Conservation (phyloP, 2,329 filamentous ascomycete genomes). For the Sarocladiaceae sp. region DNA sequence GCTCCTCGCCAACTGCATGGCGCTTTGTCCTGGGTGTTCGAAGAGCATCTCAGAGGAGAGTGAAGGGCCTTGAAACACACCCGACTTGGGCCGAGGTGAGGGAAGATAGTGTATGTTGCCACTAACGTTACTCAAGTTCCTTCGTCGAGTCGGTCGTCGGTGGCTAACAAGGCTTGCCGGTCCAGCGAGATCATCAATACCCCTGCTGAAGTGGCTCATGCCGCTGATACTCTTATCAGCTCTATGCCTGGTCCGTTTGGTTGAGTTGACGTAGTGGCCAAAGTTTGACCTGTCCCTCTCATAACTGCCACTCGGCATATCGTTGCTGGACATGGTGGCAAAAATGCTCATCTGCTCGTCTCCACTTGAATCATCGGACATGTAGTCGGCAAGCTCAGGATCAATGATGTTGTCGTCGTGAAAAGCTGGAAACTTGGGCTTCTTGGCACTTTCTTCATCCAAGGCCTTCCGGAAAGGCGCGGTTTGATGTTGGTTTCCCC, state of each 20-base stretch:
- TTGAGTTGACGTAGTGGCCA: constrained; percentile 65
- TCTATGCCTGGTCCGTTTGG: constrained; percentile 71
- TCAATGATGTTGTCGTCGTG: constrained; percentile 99
- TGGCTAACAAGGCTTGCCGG: constrained; percentile 55
- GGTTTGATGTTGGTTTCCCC: constrained; percentile 67
- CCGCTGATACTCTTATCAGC: constrained; percentile 74
- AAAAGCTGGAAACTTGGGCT: constrained; percentile 77
- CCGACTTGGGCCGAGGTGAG: constrained; percentile 65
- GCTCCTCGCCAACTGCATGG: constrained; percentile 62
- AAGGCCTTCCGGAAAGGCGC: constrained; percentile 79
- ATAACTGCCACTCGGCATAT: constrained; percentile 58
- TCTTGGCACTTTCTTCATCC: constrained; percentile 61
- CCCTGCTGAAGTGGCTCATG: constrained; percentile 65
- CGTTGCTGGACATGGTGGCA: constrained; percentile 65
- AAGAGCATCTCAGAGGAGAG: constrained; percentile 48
- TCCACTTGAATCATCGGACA: constrained; percentile 92
- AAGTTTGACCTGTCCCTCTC: constrained; percentile 74
- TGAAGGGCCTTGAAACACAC: constrained; percentile 51
- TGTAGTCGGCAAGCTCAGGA: constrained; percentile 88
- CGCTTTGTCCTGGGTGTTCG: constrained; percentile 40
- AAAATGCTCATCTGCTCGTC: constrained; percentile 90
- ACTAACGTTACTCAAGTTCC: constrained; percentile 83
- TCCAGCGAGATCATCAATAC: constrained; percentile 58
- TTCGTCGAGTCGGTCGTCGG: constrained; percentile 60
- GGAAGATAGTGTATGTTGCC: constrained; percentile 62